phyloP scores from a whole-genome alignment of 768 basidiomycete species.

The Xerocomus potaroensis region DNA sequence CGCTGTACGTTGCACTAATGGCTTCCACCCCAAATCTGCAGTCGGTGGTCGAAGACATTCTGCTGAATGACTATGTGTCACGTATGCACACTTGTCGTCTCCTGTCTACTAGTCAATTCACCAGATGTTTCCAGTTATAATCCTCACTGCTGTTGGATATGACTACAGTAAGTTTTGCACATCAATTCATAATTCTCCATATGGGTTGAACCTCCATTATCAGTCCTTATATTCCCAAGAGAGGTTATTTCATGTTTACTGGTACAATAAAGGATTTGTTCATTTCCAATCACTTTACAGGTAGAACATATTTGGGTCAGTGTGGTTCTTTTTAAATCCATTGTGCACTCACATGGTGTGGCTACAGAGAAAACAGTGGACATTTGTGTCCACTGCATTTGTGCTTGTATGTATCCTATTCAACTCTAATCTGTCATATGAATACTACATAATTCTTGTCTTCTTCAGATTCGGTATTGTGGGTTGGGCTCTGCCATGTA shows the following conservation, averaged over 20 bases:
- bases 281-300: background rate
- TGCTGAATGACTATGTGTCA: no score
- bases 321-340: background rate
- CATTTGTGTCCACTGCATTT: background rate
- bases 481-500: background rate
- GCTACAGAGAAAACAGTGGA: background rate
- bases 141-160: no score
- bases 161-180: no score
- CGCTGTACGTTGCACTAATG: no score
- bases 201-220: background rate
- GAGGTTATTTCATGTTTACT: background rate
- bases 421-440: background rate
- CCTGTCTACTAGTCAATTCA: no score
- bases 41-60: no score
- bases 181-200: background rate
- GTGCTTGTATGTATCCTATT: background rate
- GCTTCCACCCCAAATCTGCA: no score
- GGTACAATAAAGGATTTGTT: no score
- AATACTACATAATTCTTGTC: background rate
- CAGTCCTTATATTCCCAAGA: background rate
- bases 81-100: no score
- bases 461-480: background rate
- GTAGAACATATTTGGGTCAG: background rate
- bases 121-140: no score
- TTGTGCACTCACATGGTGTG: no score